Base-by-base conservation (phyloP, 805 yeast species). In the Metschnikowia aberdeeniae region DNA sequence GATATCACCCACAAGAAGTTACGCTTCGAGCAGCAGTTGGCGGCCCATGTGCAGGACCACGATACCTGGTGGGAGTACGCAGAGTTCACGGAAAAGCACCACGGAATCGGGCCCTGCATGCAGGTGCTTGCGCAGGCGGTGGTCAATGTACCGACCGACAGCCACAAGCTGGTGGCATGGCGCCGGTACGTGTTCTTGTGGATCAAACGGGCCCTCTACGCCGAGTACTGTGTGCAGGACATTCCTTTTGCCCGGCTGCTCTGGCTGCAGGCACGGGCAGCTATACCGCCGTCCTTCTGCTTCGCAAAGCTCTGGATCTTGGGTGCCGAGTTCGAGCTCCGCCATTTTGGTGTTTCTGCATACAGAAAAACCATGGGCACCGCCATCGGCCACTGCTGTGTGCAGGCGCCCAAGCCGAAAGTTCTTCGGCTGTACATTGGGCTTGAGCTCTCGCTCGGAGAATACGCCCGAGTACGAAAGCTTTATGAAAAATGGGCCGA, bases 51-150 rank as follows among this genome's bases (percentile, higher is more conserved):
- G 0, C 34, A 45, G 0, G 86, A 87, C 63, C 82, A 80, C 61
- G 93, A 86, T 55, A 66, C 81, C 0, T 90, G 98, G 97, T 89
- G 96, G 92, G 60, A 77, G 0, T 82, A 82, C 55, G 47, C 88
- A 1, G 70, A 76, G 10, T 58, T 87, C 20, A 54, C 81, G 10
- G 75, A 75, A 42, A 70, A 73, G 20, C 57, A 58, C 5, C 19
- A 57, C 55, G 17, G 47, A 10, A 57, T 63, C 0, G 65, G 55
- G 0, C 65, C 56, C 1, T 49, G 63, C 12, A 52, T 68, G 19
- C 66, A 67, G 1, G 61, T 65, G 9, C 77, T 72, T 51, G 77
- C 75, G 43, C 55, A 67, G 8, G 79, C 87, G 0, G 57, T 80
- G 3, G 45, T 61, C 0, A 47, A 57, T 4, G 52, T 52, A 0